Conservation (phyloP, 345 rosid genomes). For the Sapria himalayana region DNA sequence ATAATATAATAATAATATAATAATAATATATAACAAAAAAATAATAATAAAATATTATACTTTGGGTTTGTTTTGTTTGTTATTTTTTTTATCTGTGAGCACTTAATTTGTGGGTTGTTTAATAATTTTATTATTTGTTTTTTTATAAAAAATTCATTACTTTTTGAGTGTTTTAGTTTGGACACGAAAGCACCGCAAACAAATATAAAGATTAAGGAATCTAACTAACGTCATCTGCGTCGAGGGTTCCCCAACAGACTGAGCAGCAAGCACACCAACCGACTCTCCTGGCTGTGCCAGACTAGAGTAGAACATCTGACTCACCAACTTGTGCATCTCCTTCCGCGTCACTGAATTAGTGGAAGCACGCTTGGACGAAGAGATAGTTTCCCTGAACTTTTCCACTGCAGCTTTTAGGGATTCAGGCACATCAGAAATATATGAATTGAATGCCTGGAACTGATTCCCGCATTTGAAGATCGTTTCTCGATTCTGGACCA, state of each 20-base stretch:
- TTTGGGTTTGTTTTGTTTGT: too few species aligned
- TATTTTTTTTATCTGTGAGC: too few species aligned
- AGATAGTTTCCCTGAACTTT: conserved; percentile 24
- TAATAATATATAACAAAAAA: too few species aligned
- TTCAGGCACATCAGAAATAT: conserved; percentile 33
- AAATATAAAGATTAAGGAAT: too few species aligned
- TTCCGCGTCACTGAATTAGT: conserved; percentile 19
- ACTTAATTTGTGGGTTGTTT: too few species aligned
- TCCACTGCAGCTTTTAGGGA: conserved; percentile 45
- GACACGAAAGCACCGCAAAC: too few species aligned
- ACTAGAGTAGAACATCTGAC: conserved; percentile 52
- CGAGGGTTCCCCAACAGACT: conserved; percentile 98
- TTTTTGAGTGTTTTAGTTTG: too few species aligned
- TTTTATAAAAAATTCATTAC: too few species aligned
- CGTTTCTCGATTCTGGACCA: conserved; percentile 79
- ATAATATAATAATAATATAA: too few species aligned
- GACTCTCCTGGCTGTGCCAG: conserved; percentile 99
- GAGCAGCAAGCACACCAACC: conserved; percentile 94
- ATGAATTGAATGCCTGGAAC: conserved; percentile 25
- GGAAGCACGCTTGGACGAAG: conserved; percentile 17
- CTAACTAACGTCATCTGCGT: conserved; percentile 94
- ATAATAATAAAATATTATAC: too few species aligned
- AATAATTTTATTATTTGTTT: too few species aligned
- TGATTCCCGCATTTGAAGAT: conserved; percentile 20
- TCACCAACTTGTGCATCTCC: conserved; percentile 37